phyloP scores from a whole-genome alignment of 805 yeast species.

The Lachancea kluyveri region DNA sequence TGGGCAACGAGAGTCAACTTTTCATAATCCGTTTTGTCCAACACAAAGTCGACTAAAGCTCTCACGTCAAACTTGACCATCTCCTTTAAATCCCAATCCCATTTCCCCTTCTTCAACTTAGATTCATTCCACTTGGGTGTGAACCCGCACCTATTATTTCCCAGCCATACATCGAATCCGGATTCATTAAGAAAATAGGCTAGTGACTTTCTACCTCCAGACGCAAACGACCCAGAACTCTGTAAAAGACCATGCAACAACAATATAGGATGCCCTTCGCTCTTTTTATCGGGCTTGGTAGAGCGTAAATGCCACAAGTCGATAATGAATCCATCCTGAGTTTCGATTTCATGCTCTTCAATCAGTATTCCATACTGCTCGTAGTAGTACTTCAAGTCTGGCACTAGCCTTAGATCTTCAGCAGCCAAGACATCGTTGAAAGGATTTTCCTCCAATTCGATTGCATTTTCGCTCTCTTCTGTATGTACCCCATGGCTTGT shows the following conservation, averaged over 20 bases:
- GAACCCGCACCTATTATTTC: slow-evolving; percentile 86
- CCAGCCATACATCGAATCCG: slow-evolving; percentile 87
- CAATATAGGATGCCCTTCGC: slow-evolving; percentile 53
- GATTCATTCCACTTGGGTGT: slow-evolving; percentile 55
- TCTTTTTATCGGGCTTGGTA: slow-evolving; percentile 12
- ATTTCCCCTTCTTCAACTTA: slow-evolving; percentile 41
- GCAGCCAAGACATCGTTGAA: slow-evolving; percentile 20
- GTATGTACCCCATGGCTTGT: background rate
- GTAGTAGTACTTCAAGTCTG: slow-evolving; percentile 65
- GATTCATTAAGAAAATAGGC: slow-evolving; percentile 48
- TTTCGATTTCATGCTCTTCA: slow-evolving; percentile 52
- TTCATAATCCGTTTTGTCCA: slow-evolving; percentile 29
- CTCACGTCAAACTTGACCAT: slow-evolving; percentile 78
- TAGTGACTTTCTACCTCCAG: slow-evolving; percentile 75
- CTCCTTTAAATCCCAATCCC: slow-evolving; percentile 93
- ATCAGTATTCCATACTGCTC: slow-evolving; percentile 53
- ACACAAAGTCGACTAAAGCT: slow-evolving; percentile 57
- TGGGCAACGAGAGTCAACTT: slow-evolving; percentile 70
- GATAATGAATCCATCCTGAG: slow-evolving; percentile 78
- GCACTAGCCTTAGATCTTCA: slow-evolving; percentile 33
- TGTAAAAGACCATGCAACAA: slow-evolving; percentile 84
- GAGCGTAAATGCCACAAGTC: slow-evolving; percentile 45
- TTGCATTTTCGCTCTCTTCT: background rate
- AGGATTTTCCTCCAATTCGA: slow-evolving; percentile 21
- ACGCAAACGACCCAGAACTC: slow-evolving; percentile 77